phyloP scores from a whole-genome alignment of 805 yeast genomes.

The Zygosaccharomyces rouxii region DNA sequence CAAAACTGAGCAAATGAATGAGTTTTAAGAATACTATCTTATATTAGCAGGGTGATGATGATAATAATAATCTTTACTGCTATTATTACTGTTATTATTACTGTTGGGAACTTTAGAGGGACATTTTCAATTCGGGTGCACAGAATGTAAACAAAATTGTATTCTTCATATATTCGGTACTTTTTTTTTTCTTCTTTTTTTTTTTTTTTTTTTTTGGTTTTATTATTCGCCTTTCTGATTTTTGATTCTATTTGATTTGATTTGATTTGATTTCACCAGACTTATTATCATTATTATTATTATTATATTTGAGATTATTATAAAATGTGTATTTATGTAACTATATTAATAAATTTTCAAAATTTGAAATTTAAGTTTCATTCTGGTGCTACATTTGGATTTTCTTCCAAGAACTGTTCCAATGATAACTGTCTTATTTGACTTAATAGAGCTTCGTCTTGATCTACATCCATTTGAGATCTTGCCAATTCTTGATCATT shows the following conservation, averaged over 20 bases:
- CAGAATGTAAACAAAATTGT: neutral
- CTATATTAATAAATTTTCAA: constrained; percentile 1
- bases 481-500: constrained; percentile 30
- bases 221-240: too few species aligned
- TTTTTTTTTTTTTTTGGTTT: neutral
- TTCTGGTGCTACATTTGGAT: constrained; percentile 14
- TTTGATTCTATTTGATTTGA: neutral
- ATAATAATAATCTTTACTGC: too few species aligned
- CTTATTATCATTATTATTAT: neutral
- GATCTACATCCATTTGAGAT: constrained; percentile 27
- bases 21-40: neutral
- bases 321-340: constrained; percentile 1
- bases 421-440: constrained; percentile 33
- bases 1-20: neutral
- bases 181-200: neutral
- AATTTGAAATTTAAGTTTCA: neutral
- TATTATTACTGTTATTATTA: neutral
- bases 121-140: neutral
- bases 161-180: neutral
- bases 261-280: neutral
- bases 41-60: neutral
- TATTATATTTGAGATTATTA: neutral
- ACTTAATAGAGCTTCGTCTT: constrained; percentile 33
- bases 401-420: constrained; percentile 31
- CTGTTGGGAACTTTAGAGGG: neutral